Evolutionary conservation across 2,329 filamentous ascomycete genomes (phyloP), one percentile per base, ranked within the genome.

Genomic region (Alternaria viburni): DNA sequence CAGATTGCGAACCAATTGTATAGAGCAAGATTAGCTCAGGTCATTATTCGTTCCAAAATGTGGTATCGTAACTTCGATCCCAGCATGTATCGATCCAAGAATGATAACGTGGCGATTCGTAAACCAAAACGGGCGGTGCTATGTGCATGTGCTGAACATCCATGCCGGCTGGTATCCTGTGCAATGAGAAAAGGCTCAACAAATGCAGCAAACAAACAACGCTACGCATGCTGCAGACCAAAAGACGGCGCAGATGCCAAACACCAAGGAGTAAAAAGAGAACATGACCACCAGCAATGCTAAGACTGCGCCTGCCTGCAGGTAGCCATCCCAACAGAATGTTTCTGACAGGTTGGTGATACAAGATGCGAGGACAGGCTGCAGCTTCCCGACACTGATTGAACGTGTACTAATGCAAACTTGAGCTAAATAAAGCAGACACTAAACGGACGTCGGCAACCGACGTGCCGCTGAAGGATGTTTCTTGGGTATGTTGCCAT

Each of bases 391-490:
- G 66, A 56, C 5, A 23, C 17, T 17, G 55, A 57, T 65, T 59
- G 66, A 62, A 50, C 58, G 43, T 46, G 58, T 49, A 52, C 66
- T 68, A 58, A 47, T 8, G 41, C 46, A 71, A 69, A 69, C 56
- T 61, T 56, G 55, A 32, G 58, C 57, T 55, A 64, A 57, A 55
- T 26, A 28, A 54, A 51, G 51, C 49, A 58, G 59, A 25, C 52
- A 12, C 57, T 66, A 67, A 17, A 52, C 67, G 54, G 63, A 65
- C 25, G 65, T 60, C 15, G 68, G 57, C 11, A 66, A 68, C 47
- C 71, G 70, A 47, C 72, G 76, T 61, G 69, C 70, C 57, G 74
- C 68, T 46, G 74, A 70, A 19, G 72, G 64, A 45, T 70, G 74
- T 64, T 71, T 77, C 57, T 64, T 74, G 36, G 72, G 68, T 52